Base-by-base conservation (phyloP, 768 basidiomycete genomes). In the Phaeotremella fagi region DNA sequence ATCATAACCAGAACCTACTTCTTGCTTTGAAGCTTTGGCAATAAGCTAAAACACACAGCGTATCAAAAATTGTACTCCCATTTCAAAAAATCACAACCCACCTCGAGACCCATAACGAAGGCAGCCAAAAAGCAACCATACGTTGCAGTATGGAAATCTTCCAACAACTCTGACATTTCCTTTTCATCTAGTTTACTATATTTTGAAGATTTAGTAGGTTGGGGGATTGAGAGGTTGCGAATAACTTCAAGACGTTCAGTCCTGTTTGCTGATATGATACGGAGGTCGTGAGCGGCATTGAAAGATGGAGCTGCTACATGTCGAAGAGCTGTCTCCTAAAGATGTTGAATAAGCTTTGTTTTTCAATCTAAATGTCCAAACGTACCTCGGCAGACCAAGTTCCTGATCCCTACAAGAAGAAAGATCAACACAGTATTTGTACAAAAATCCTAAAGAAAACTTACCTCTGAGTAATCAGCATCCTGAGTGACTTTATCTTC, bases 401-500 rank as follows among this genome's bases (percentile, higher is more conserved):
- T 14, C 72, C 74, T 4, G 64, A 68, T 3, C 67, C 68, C 54
- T 59, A 24, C 6, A 28, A 57, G 14, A 27, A n/a, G 23, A 18
- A 29, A 2, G 14, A 29, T 48, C 15, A 52, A 22, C 16, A 22
- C 14, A 16, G 16, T 12, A 12, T 24, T 14, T 36, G 22, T 27
- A 4, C 23, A 12, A 36, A 3, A 18, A 20, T n/a, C 29, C 33
- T 20, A 20, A 12, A 23, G 20, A 7, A 22, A 20, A 41, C 57
- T 61, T 20, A 64, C 67, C 48, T 73, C 72, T 3, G 59, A 57
- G 43, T 56, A 44, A 46, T 73, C 74, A 12, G 70, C 71, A 60
- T 75, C 74, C 58, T 75, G 74, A 9, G 67, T 68, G 25, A 75
- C 66, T 51, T 73, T 73, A 46, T 74, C 74, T 45, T 73, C 73